Conservation (phyloP, 1,139 yeast genomes). For the Magnusiomyces starmeri region DNA sequence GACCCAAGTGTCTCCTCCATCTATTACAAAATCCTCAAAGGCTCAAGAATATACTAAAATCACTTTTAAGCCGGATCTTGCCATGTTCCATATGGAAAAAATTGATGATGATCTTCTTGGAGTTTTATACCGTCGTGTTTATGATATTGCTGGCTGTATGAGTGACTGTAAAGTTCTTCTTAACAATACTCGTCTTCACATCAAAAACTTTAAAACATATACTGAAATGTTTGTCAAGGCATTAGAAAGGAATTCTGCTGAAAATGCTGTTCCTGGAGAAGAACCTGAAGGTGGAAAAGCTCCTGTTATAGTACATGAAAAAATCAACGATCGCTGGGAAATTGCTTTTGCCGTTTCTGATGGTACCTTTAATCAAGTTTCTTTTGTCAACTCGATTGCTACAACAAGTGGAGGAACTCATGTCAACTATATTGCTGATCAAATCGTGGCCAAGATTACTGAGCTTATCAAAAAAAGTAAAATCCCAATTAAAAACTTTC, state of each 20-base stretch:
- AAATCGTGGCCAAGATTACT: conserved; percentile 67
- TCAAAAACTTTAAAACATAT: conserved; percentile 74
- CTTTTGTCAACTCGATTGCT: conserved; percentile 95
- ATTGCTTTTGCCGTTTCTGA: conserved; percentile 92
- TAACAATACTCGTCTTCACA: conserved; percentile 64
- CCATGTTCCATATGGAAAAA: conserved; percentile 73
- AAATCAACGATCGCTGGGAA: conserved; percentile 83
- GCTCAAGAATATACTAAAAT: conserved; percentile 77
- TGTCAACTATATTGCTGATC: conserved; percentile 78
- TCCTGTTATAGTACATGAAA: conserved; percentile 73
- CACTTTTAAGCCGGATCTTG: conserved; percentile 81
- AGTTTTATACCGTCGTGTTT: conserved; percentile 87
- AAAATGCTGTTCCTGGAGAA: conserved; percentile 20
- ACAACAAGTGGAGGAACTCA: conserved; percentile 98
- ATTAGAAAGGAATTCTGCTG: conserved; percentile 40
- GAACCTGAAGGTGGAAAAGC: conserved; percentile 36
- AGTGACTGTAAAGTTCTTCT: conserved; percentile 71
- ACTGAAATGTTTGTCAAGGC: conserved; percentile 88
- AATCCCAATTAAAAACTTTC: conserved; percentile 76
- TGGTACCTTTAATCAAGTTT: conserved; percentile 81
- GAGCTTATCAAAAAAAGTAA: conserved; percentile 69
- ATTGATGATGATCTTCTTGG: conserved; percentile 78
- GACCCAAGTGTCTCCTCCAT: conserved; percentile 71
- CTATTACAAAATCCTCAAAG: conserved; percentile 52
- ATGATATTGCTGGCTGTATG: conserved; percentile 94